Evolutionary conservation across 305 asterid genomes (phyloP), one percentile per base, ranked within the genome.

Genomic region (Vinca major): DNA sequence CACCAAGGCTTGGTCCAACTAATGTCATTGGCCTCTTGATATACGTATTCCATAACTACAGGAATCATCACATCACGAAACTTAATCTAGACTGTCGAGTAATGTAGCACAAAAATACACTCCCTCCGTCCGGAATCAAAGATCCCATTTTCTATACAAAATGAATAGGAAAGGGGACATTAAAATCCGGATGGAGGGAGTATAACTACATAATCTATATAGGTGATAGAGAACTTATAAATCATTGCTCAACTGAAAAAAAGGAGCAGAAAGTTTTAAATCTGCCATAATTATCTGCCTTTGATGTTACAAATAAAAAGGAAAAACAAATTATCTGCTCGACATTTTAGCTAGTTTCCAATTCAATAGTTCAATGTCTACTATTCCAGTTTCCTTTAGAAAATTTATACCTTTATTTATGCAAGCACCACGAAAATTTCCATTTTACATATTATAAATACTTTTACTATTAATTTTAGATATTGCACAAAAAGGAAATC

Each of bases 1-100:
- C 92, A 75, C 97, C 98, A 56, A 92, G 96, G 78, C 98, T 92
- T 65, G 98, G 97, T 69, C 98, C 97, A 21, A 92, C 96, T 75
- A 92, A 78, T 71, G 80, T 79, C 95, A 88, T 83, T 47, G 96
- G 98, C 75, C 84, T 81, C 77, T 78, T 81, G 71, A 92, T 86
- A 57, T 90, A 73, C 26, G 93, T 75, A n/a, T 80, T 82, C 98
- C 97, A 92, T 45, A 90, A 82, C 97, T 92, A 74, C 51, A 41
- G 14, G 66, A 64, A 77, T 26, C 44, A 40, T 19, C n/a, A 63
- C 44, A 64, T 49, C 36, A 47, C 5, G 66, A 70, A 58, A 51
- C 21, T 19, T 12, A 60, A 36, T 14, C 20, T 57, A 57, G 26
- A 12, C 50, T 47, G 47, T 39, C 48, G 51, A 51, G 26, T 56